A percentile compares a stretch with the other conserved stretches of the same genome.
Evolutionary conservation across 169 alveolate species (phyloP).

Genomic region (Prorocentrum cordatum): DNA sequence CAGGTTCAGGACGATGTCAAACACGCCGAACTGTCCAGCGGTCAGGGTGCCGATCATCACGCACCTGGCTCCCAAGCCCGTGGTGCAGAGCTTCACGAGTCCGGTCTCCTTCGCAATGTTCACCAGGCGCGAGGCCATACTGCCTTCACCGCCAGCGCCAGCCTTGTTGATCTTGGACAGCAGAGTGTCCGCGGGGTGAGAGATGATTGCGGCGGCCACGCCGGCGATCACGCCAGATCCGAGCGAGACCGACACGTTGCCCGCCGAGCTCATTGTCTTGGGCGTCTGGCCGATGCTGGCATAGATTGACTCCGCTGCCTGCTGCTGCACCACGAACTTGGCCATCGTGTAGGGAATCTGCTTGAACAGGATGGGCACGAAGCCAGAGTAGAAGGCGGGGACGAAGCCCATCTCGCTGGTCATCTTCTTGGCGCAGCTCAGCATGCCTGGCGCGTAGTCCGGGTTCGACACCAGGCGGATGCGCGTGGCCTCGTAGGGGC

Average conservation of each 20-base stretch:
- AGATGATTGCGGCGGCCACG: slow-evolving; percentile 68
- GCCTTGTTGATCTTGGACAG: slow-evolving; percentile 69
- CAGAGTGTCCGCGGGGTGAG: slow-evolving; percentile 61
- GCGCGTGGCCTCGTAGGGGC: slow-evolving; percentile 92
- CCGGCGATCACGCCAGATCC: slow-evolving; percentile 67
- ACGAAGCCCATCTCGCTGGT: neutral
- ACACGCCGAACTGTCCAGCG: slow-evolving; percentile 60
- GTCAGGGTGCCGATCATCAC: slow-evolving; percentile 67
- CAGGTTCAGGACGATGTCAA: slow-evolving; percentile 53
- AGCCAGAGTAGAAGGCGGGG: slow-evolving; percentile 61
- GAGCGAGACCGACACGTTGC: slow-evolving; percentile 42
- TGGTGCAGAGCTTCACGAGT: slow-evolving; percentile 60
- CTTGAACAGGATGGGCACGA: slow-evolving; percentile 64
- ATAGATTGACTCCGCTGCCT: slow-evolving; percentile 5
- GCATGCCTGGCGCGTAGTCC: neutral
- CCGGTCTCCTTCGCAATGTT: slow-evolving; percentile 59
- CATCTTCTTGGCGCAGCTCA: neutral
- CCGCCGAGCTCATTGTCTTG: slow-evolving; percentile 24
- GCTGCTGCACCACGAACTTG: slow-evolving; percentile 80
- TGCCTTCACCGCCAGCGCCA: slow-evolving; percentile 71
- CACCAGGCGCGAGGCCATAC: slow-evolving; percentile 31
- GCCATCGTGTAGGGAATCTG: slow-evolving; percentile 96
- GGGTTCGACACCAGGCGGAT: neutral
- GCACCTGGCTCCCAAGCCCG: slow-evolving; percentile 68
- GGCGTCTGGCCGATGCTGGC: neutral